Percentiles rank a stretch among this genome's conserved stretches.
phyloP scores from a whole-genome alignment of 352 stramenopile species.

The Pythium pyrilobum region DNA sequence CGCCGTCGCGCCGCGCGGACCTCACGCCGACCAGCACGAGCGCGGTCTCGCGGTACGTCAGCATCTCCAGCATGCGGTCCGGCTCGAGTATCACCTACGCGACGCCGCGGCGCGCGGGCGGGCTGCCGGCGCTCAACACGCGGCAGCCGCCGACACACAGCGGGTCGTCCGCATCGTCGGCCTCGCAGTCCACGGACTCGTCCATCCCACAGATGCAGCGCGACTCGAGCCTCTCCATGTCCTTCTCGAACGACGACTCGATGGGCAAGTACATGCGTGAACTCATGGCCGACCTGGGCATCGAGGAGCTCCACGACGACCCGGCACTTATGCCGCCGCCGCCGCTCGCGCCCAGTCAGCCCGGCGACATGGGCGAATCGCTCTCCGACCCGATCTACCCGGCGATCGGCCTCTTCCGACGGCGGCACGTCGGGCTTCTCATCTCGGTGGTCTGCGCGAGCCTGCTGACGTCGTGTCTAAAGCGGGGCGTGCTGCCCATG shows the following conservation, averaged over 20 bases:
- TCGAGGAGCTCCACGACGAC: background rate
- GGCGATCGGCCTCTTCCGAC: background rate
- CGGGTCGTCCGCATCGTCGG: background rate
- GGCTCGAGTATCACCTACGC: background rate
- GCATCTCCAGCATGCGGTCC: conserved; percentile 3
- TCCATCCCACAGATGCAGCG: background rate
- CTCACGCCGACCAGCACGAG: conserved; percentile 1
- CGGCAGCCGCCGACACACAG: background rate
- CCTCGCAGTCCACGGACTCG: background rate
- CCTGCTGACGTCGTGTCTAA: conserved; percentile 18
- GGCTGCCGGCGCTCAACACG: conserved; percentile 2
- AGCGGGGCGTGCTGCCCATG: conserved; percentile 33
- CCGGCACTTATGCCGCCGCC: background rate
- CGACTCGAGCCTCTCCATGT: conserved; percentile 2
- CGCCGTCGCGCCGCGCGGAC: background rate
- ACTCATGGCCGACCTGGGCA: conserved; percentile 1
- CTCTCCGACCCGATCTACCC: background rate
- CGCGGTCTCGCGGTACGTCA: background rate
- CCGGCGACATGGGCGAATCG: background rate
- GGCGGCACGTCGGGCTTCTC: conserved; percentile 11
- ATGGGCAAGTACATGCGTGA: conserved; percentile 6
- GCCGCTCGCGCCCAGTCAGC: background rate
- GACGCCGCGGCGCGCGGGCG: too few species aligned
- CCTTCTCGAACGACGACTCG: background rate
- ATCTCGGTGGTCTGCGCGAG: conserved; percentile 15